Conservation (phyloP, 768 basidiomycete genomes). For the Amanita exitialis region DNA sequence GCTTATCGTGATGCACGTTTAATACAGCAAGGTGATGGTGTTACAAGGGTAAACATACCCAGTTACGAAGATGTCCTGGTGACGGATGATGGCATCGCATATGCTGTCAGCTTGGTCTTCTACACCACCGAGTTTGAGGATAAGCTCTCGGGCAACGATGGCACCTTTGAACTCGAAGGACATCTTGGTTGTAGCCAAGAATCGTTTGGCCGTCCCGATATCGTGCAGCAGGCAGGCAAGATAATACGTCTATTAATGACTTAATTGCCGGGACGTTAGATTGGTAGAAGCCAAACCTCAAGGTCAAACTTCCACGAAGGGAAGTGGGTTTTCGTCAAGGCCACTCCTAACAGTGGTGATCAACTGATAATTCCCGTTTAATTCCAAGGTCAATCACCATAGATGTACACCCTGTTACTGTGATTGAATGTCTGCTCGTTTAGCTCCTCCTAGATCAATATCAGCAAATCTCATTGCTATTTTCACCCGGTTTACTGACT, state of each 20-base stretch:
- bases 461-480: neutral
- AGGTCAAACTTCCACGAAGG: constrained; percentile 33
- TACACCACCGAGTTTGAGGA: constrained; percentile 28
- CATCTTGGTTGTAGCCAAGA: constrained; percentile 41
- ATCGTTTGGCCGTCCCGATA: constrained; percentile 38
- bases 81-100: constrained; percentile 39
- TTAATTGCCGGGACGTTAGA: neutral
- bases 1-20: constrained; percentile 13
- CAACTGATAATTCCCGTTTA: neutral
- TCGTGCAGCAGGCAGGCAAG: constrained; percentile 43
- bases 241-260: constrained; percentile 30
- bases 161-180: constrained; percentile 49
- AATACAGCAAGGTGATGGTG: neutral
- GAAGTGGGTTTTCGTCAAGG: constrained; percentile 36
- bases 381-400: constrained; percentile 22
- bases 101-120: constrained; percentile 44
- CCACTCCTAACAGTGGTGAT: constrained; percentile 25
- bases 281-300: constrained; percentile 12
- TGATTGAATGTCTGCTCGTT: constrained; percentile 37
- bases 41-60: constrained; percentile 19
- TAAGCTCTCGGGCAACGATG: constrained; percentile 39
- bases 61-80: constrained; percentile 37
- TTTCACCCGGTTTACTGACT: constrained; percentile 12
- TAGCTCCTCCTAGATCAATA: constrained; percentile 25
- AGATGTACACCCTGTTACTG: constrained; percentile 38